Conservation (phyloP, 805 yeast species). For the Grigorovia humatica region DNA sequence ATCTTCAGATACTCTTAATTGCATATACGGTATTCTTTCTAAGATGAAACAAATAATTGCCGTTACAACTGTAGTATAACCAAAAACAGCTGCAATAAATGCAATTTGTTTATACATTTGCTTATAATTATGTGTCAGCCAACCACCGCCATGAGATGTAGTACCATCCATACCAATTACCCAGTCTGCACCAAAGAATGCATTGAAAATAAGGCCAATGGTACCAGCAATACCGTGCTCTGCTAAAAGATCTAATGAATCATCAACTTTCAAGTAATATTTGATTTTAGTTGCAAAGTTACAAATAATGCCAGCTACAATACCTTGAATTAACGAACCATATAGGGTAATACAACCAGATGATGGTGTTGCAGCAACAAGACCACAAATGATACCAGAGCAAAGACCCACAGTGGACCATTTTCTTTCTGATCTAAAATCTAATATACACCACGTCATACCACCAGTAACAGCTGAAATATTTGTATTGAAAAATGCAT, state of each 20-base stretch:
- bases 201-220: slow-evolving; percentile 82
- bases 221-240: slow-evolving; percentile 98
- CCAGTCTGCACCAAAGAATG: slow-evolving; percentile 74
- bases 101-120: slow-evolving; percentile 88
- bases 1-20: slow-evolving; percentile 69
- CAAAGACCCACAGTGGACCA: slow-evolving; percentile 94
- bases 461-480: slow-evolving; percentile 86
- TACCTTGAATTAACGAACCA: slow-evolving; percentile 81
- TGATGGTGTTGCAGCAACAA: slow-evolving; percentile 95
- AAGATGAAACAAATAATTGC: slow-evolving; percentile 63
- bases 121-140: slow-evolving; percentile 83
- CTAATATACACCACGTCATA: slow-evolving; percentile 82
- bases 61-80: slow-evolving; percentile 69
- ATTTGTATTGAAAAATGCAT: slow-evolving; percentile 88
- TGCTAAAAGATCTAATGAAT: slow-evolving; percentile 90
- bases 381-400: slow-evolving; percentile 90
- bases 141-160: slow-evolving; percentile 82
- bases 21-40: slow-evolving; percentile 70
- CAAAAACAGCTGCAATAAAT: slow-evolving; percentile 62
- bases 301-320: slow-evolving; percentile 72
- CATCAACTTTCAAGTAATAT: slow-evolving; percentile 73
- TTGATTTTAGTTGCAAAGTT: slow-evolving; percentile 85
- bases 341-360: slow-evolving; percentile 86
- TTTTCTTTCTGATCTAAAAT: slow-evolving; percentile 76
- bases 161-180: slow-evolving; percentile 86